Base-by-base conservation (phyloP, 192 early-diverging fungal species). In the Linnemannia hyalina region DNA sequence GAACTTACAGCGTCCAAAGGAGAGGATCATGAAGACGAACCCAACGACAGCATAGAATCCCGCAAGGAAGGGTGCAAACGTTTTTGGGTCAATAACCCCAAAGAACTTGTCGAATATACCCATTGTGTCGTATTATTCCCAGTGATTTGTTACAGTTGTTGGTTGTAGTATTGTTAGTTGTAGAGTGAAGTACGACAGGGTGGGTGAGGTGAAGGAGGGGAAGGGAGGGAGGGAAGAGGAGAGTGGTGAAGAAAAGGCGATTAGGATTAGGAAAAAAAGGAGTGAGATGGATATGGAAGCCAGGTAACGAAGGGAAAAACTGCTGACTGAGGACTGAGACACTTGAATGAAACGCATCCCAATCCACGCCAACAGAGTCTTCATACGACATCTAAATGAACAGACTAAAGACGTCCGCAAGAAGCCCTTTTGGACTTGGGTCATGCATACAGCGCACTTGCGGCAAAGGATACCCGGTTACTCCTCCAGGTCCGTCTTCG, bases 1-100 rank as follows among this genome's bases (percentile, higher is more conserved):
- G 32, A 35, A 75, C 82, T 75, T 84, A 84, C 77, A 84, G 41
- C 82, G 82, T 29, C 77, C 82, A 75, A 84, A 79, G 68, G 26
- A 84, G 40, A 84, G 73, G 32, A 84, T 84, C 77, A 75, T 79
- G 13, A 84, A 84, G 40, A 84, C 73, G 1, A 84, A 13, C 4
- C 82, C 82, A 49, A 84, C 16, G 38, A 78, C 6, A 16, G 76
- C 60, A 23, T 84, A 84, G 4, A 65, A 6, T 46, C 5, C 46
- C 5, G 82, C 55, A 40, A 84, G 76, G 32, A 78, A 60, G 46
- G 77, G 77, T 6, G 75, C 77, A 20, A 38, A 49, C 22, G 63
- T 79, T 60, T 35, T 42, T 18, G 77, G 77, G 23, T 35, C 1
- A 46, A 84, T 32, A n/a, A 78, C 9, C n/a, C 82, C 77, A 65